Evolutionary conservation across 148 eudicot genomes (phyloP).

Genomic region (Rhododendron mucronatum): DNA sequence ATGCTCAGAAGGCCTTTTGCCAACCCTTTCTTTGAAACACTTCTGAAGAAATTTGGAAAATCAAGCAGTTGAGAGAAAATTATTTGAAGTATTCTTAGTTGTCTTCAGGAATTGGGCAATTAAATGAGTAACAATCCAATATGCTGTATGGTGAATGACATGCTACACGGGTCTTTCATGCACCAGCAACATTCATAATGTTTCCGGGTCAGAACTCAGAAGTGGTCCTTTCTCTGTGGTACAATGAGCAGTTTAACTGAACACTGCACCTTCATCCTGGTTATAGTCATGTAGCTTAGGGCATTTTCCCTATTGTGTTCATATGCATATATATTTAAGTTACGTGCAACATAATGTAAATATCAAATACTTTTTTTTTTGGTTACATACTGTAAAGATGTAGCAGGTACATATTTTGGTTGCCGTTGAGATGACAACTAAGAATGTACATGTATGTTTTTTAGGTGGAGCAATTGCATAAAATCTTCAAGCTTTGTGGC

Average conservation of each 20-base stretch:
- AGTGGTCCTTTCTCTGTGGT: constrained; percentile 4
- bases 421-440: background rate
- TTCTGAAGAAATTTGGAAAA: too few species aligned
- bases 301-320: background rate
- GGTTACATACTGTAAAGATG: background rate
- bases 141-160: background rate
- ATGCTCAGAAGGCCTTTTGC: background rate
- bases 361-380: background rate
- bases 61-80: background rate
- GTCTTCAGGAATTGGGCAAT: background rate
- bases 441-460: background rate
- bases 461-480: constrained; percentile 93
- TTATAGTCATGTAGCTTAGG: background rate
- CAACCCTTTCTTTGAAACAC: background rate
- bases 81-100: background rate
- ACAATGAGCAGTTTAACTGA: background rate
- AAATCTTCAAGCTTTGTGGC: constrained; percentile 89
- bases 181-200: background rate
- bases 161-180: background rate
- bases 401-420: background rate
- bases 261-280: background rate
- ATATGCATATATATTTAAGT: background rate
- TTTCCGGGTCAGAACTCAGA: background rate
- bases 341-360: background rate
- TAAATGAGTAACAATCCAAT: background rate